A percentile compares a stretch with the other conserved stretches of the same genome.
phyloP scores from a whole-genome alignment of 176 grass and related monocot species.

The Lolium rigidum region DNA sequence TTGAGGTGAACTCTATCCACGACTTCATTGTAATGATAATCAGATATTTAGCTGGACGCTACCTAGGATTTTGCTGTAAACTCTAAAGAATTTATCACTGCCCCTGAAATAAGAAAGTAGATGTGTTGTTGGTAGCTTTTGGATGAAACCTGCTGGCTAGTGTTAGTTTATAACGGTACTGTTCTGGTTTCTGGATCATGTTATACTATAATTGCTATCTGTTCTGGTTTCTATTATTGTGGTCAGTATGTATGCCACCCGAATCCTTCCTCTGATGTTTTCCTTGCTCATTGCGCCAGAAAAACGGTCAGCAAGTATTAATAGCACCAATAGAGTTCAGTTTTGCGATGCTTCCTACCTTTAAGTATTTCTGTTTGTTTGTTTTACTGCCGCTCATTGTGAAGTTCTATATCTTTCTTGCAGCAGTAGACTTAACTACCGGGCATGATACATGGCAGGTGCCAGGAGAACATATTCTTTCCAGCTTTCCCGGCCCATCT shows the following conservation, averaged over 20 bases:
- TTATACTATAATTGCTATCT: not conserved
- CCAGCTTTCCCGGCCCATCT: not conserved
- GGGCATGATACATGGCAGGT: not conserved
- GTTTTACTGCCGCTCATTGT: not conserved
- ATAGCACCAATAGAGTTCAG: not conserved
- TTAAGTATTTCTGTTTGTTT: not conserved
- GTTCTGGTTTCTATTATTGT: not conserved
- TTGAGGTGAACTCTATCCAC: not conserved
- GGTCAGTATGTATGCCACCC: not conserved
- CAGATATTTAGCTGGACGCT: conserved; percentile 27
- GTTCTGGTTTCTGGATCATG: not conserved
- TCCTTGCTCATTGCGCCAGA: not conserved
- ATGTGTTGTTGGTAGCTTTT: conserved; percentile 23
- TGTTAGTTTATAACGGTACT: not conserved
- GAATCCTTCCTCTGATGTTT: not conserved
- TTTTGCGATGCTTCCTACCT: not conserved
- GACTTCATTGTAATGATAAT: not conserved
- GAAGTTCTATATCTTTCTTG: not conserved
- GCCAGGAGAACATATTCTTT: not conserved
- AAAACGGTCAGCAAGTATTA: not conserved
- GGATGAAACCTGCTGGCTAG: conserved; percentile 4
- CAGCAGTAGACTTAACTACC: not conserved
- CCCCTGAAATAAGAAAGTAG: conserved; percentile 24
- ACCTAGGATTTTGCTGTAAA: conserved; percentile 32
- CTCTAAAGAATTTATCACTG: conserved; percentile 25